phyloP scores from a whole-genome alignment of 352 stramenopile genomes.

The Globisporangium cystogenes region DNA sequence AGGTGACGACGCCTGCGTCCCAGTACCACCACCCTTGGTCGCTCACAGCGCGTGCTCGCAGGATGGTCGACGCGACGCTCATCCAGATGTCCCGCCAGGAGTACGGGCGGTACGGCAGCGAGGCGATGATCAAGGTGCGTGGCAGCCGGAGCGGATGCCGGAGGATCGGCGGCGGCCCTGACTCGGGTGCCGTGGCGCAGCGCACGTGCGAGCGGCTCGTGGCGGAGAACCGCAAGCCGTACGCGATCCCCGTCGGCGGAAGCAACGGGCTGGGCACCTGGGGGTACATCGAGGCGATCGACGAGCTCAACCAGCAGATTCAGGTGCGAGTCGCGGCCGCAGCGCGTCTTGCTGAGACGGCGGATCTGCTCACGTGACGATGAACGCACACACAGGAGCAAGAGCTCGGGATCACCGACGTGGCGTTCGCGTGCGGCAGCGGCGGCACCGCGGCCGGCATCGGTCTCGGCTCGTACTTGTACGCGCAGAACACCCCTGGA shows the following conservation, averaged over 20 bases:
- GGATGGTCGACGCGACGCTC: conserved; percentile 64
- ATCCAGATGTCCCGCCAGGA: conserved; percentile 81
- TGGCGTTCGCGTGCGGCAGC: conserved; percentile 84
- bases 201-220: conserved; percentile 61
- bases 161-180: neutral
- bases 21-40: too few relatives aligned
- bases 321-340: conserved; percentile 14
- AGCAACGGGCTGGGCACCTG: conserved; percentile 92
- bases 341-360: neutral
- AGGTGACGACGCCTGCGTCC: too few relatives aligned
- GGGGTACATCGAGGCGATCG: conserved; percentile 91
- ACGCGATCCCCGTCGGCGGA: conserved; percentile 82
- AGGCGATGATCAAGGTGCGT: conserved; percentile 74
- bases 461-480: conserved; percentile 66
- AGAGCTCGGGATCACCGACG: conserved; percentile 56
- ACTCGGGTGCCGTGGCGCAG: conserved; percentile 6
- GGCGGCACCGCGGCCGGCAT: conserved; percentile 77
- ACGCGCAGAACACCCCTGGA: conserved; percentile 19
- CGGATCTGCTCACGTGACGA: neutral
- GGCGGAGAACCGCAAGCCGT: conserved; percentile 53
- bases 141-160: neutral
- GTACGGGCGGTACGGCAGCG: conserved; percentile 71
- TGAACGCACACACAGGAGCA: conserved; percentile 18
- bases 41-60: conserved; percentile 9
- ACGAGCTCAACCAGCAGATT: conserved; percentile 84